phyloP scores from a whole-genome alignment of 768 basidiomycete species.

The Rhodotorula diobovata region DNA sequence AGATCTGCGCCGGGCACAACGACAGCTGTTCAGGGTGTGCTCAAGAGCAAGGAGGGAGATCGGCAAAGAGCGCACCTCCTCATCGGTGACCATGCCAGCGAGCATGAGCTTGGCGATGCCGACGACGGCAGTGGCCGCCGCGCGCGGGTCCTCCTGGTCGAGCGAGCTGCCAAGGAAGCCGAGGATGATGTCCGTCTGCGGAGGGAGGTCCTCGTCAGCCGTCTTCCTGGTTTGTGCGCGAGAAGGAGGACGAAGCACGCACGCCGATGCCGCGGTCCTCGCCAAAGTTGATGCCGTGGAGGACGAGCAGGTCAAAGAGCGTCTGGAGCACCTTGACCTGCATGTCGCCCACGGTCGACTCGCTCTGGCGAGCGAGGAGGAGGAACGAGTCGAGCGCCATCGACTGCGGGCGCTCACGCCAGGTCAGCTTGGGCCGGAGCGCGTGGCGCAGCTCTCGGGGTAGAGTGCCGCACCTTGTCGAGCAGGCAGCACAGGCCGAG shows the following conservation, averaged over 20 bases:
- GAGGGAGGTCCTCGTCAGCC: not conserved
- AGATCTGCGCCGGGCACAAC: slow-evolving; percentile 48
- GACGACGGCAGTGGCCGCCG: slow-evolving; percentile 67
- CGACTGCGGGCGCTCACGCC: slow-evolving; percentile 42
- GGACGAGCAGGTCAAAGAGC: slow-evolving; percentile 80
- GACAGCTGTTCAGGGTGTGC: not conserved
- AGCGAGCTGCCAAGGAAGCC: slow-evolving; percentile 62
- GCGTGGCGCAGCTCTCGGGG: not conserved
- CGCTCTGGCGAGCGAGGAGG: slow-evolving; percentile 72
- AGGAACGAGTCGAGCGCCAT: slow-evolving; percentile 63
- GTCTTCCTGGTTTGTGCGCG: not conserved
- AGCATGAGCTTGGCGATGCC: slow-evolving; percentile 84
- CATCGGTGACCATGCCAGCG: slow-evolving; percentile 67
- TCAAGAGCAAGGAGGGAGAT: not conserved
- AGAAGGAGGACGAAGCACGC: not conserved
- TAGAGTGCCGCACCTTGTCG: slow-evolving; percentile 57
- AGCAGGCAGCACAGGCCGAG: slow-evolving; percentile 83
- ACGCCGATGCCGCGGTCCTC: slow-evolving; percentile 39
- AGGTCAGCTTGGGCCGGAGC: slow-evolving; percentile 12
- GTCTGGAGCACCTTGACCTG: slow-evolving; percentile 67
- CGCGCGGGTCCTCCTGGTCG: slow-evolving; percentile 58
- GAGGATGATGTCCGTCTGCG: slow-evolving; percentile 55
- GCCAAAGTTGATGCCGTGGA: slow-evolving; percentile 65
- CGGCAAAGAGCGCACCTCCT: slow-evolving; percentile 54
- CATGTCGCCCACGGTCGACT: slow-evolving; percentile 55